Percentiles rank a stretch among this genome's conserved stretches.
Conservation (phyloP, 2,329 filamentous ascomycete genomes). For the Verticillium tricorpus region DNA sequence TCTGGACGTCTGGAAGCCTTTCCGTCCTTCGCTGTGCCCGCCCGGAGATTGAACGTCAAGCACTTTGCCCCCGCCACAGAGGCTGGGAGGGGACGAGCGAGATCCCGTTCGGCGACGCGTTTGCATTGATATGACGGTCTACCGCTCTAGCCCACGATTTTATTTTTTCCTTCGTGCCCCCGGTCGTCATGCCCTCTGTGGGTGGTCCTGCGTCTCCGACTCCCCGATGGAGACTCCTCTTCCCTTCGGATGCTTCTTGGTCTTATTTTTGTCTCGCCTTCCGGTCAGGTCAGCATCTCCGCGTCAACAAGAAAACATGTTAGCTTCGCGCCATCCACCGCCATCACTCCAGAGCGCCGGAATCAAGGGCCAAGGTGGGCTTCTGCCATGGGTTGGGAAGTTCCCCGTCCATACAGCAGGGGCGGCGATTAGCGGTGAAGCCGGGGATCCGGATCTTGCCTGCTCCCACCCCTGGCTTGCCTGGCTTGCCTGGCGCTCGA, state of each 20-base stretch:
- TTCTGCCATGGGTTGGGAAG: neutral
- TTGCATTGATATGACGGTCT: neutral
- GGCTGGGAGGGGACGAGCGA: neutral
- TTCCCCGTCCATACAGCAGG: constrained; percentile 3
- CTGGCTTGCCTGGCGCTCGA: neutral
- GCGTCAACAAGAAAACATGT: neutral
- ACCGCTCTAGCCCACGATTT: neutral
- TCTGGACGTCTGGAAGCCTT: neutral
- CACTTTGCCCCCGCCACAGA: neutral
- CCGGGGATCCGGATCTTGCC: neutral
- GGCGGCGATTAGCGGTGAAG: neutral
- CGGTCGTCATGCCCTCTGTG: neutral
- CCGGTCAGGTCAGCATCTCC: neutral
- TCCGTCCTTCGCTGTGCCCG: neutral
- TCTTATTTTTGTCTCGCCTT: neutral
- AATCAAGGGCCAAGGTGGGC: neutral
- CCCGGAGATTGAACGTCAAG: neutral
- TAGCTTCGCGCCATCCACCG: neutral
- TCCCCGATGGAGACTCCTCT: neutral
- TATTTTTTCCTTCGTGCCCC: neutral
- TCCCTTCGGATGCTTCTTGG: neutral
- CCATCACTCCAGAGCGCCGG: neutral
- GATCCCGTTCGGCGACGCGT: neutral
- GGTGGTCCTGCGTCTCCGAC: neutral
- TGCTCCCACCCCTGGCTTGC: neutral